Evolutionary conservation across 176 grass and related monocot species (phyloP).

Genomic region (Oropetium thomaeum): DNA sequence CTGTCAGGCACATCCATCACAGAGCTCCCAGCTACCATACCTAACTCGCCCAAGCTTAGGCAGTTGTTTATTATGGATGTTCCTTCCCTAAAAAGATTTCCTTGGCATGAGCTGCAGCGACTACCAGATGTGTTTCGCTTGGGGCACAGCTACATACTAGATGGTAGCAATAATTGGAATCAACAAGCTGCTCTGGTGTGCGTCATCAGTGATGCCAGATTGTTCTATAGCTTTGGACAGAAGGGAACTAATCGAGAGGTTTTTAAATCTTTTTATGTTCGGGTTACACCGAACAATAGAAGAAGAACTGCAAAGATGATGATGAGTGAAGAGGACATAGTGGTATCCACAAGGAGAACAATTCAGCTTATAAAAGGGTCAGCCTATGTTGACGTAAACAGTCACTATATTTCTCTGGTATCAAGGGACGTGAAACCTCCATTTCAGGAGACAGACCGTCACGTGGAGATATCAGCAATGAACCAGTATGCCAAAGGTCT

Average conservation of each 20-base stretch:
- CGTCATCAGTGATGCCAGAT: not conserved
- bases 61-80: not conserved
- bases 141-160: not conserved
- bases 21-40: not conserved
- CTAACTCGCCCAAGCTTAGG: not conserved
- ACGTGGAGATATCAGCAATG: constrained; percentile 4
- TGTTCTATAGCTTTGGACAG: constrained; percentile 36
- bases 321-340: not conserved
- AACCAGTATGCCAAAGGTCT: not conserved
- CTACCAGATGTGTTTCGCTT: constrained; percentile 1
- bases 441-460: not conserved
- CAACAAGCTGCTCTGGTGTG: not conserved
- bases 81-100: not conserved
- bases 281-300: not conserved
- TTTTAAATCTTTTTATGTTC: constrained; percentile 6
- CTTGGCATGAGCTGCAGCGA: constrained; percentile 6
- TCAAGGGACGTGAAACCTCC: not conserved
- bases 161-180: not conserved
- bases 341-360: not conserved
- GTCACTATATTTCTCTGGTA: rapidly evolving
- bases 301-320: too few relatives aligned
- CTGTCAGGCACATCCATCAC: not conserved
- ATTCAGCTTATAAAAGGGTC: not conserved
- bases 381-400: not conserved
- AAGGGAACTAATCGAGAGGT: rapidly evolving